These are phyloP conservation scores for Hypomyces rosellus DNA, from an alignment of 2,329 filamentous ascomycete species.

Conservation along the genomic window DNA sequence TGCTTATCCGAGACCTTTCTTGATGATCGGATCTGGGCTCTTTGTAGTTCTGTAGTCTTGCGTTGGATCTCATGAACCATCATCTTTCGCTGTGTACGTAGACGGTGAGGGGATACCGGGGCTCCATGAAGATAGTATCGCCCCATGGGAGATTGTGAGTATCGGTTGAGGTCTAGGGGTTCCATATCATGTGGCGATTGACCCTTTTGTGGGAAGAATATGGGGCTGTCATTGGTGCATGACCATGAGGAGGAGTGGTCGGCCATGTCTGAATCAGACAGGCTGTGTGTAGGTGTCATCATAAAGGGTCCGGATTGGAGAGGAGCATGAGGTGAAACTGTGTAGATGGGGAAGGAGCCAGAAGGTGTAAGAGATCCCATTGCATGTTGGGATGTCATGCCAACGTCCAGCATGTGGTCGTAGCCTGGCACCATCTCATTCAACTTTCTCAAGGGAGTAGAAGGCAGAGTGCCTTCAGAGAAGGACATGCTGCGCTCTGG, in stretches of 20 bases:
- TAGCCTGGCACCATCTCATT: slow-evolving; percentile 31
- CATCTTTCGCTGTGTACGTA: slow-evolving; percentile 33
- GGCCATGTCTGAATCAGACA: slow-evolving; percentile 33
- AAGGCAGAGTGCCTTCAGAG: slow-evolving; percentile 24
- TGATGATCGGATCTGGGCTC: slow-evolving; percentile 30
- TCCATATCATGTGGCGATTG: slow-evolving; percentile 27
- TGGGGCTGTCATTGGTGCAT: slow-evolving; percentile 35
- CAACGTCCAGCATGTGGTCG: slow-evolving; percentile 34
- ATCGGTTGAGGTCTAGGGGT: slow-evolving; percentile 29
- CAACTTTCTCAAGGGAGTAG: slow-evolving; percentile 32
- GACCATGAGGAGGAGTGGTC: slow-evolving; percentile 34
- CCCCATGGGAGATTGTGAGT: slow-evolving; percentile 29
- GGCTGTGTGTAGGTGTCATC: slow-evolving; percentile 35
- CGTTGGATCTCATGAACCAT: slow-evolving; percentile 37
- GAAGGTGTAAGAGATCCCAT: slow-evolving; percentile 34
- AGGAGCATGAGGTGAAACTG: slow-evolving; percentile 27
- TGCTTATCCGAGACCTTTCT: slow-evolving; percentile 25
- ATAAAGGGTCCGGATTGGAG: slow-evolving; percentile 30
- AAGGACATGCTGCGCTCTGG: slow-evolving; percentile 27
- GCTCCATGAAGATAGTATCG: slow-evolving; percentile 26
- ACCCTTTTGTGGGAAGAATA: slow-evolving; percentile 31
- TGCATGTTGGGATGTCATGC: slow-evolving; percentile 25
- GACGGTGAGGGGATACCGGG: slow-evolving; percentile 25
- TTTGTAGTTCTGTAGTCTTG: slow-evolving; percentile 39
- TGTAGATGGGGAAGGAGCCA: slow-evolving; percentile 30